These are phyloP conservation scores for Jaltomata sinuosa DNA, from an alignment of 257 asterid species.

Conservation along the genomic window DNA sequence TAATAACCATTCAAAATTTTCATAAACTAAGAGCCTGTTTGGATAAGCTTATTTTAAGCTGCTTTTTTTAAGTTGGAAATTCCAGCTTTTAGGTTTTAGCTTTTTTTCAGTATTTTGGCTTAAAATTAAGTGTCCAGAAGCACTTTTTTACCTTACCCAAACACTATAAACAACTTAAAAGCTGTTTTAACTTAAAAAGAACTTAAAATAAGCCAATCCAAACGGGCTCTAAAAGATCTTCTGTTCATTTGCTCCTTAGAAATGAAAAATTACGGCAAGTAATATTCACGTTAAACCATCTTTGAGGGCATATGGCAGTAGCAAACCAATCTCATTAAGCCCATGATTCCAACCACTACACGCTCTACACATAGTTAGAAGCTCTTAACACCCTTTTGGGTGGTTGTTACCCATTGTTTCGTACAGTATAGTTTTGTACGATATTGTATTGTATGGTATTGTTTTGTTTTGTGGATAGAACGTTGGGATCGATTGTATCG, in stretches of 20 bases:
- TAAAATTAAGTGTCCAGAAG: too few species aligned
- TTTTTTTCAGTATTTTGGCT: too few species aligned
- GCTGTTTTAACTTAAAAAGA: too few species aligned
- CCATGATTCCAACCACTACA: not conserved
- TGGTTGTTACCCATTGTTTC: not conserved
- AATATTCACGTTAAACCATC: not conserved
- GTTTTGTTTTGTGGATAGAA: not conserved
- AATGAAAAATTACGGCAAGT: not conserved
- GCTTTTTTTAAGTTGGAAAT: too few species aligned
- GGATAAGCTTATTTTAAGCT: too few species aligned
- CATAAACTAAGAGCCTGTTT: too few species aligned
- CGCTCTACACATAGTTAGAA: not conserved
- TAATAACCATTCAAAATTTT: not conserved
- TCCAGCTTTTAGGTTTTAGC: too few species aligned
- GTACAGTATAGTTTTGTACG: not conserved
- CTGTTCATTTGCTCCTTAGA: not conserved
- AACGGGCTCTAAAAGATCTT: not conserved
- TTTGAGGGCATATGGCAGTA: not conserved
- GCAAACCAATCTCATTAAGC: not conserved
- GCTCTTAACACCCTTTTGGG: not conserved
- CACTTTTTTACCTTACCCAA: too few species aligned
- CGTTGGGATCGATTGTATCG: not conserved
- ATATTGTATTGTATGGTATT: not conserved
- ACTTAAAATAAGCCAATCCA: too few species aligned
- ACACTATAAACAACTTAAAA: too few species aligned